Conservation (phyloP, 2,329 filamentous ascomycete species). For the Colletotrichum magnum region DNA sequence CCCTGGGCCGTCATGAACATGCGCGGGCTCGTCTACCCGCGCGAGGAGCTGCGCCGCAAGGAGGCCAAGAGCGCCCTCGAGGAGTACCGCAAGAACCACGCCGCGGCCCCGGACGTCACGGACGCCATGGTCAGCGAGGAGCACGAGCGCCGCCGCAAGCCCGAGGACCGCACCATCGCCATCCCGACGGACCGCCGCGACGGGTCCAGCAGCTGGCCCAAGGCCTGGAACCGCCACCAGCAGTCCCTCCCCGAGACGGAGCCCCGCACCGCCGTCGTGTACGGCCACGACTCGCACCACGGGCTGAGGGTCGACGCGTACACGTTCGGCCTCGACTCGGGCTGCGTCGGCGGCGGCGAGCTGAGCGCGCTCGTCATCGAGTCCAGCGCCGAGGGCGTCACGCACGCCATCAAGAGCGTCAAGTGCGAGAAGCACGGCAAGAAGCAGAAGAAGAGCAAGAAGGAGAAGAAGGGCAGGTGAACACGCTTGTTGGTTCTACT, state of each 20-base stretch:
- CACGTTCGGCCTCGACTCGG: slow-evolving; percentile 88
- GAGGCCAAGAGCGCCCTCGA: slow-evolving; percentile 44
- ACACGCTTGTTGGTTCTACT: not conserved
- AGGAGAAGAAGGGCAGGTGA: slow-evolving; percentile 38
- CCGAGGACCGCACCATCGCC: slow-evolving; percentile 48
- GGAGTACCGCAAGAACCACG: slow-evolving; percentile 34
- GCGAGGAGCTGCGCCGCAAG: slow-evolving; percentile 55
- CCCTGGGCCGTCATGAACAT: slow-evolving; percentile 92
- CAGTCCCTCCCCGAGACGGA: slow-evolving; percentile 47
- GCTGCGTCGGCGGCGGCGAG: slow-evolving; percentile 81
- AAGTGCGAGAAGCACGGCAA: slow-evolving; percentile 49
- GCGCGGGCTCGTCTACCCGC: slow-evolving; percentile 78
- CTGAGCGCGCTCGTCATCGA: slow-evolving; percentile 85
- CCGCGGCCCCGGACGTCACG: slow-evolving; percentile 36
- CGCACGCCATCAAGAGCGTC: slow-evolving; percentile 57
- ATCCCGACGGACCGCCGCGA: slow-evolving; percentile 59
- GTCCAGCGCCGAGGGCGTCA: slow-evolving; percentile 53
- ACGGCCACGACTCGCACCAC: slow-evolving; percentile 85
- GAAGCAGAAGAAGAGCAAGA: slow-evolving; percentile 28
- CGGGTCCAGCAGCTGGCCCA: slow-evolving; percentile 76
- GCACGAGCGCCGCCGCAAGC: slow-evolving; percentile 37
- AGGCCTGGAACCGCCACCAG: slow-evolving; percentile 71
- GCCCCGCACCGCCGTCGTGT: slow-evolving; percentile 78
- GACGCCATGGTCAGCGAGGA: slow-evolving; percentile 40
- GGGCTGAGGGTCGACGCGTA: slow-evolving; percentile 76